Evolutionary conservation across 345 rosid genomes (phyloP), one percentile per base, ranked within the genome.

Genomic region (Geranium brycei): DNA sequence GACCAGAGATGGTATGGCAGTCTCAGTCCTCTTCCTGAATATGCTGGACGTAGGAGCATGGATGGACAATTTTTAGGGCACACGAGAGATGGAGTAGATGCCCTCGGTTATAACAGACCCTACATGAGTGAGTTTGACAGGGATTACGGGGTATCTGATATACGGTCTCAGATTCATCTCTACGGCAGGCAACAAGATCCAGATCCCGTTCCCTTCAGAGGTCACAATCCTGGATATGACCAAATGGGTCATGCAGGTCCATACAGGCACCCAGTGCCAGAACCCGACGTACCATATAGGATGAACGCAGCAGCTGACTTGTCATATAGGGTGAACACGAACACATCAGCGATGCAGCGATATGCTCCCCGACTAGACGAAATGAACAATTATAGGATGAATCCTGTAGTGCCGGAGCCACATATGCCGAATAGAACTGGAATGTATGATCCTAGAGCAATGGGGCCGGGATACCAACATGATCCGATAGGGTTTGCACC

Each of bases 281-380:
- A 62, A 57, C 23, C 75, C 0, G 73, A 71, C 31, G 31, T 78
- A 3, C 60, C 80, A 11, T 71, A 70, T 51, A 75, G 73, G 70
- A 75, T 66, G 71, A 74, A 71, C 64, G 19, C 75, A 53, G 7
- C 41, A 7, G 41, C 41, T 35, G 41, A 35, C 41, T 4, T 35
- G 41, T 35, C 41, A 8, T 71, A 70, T 56, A 75, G 73, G 70
- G 73, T 66, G 71, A 74, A 71, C 64, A 19, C 75, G 53, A 74
- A 71, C 64, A 28, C 76, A 59, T 81, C 87, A 7, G 64, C 80
- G 1, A 76, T 76, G 77, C 89, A 84, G 64, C 80, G 83, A 4
- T 89, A 89, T 71, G 79, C 85, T 1, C 83, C 92, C 12, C 82
- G 71, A 8, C 68, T 87, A 31, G 84, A 84, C 75, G 95, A 77